Conservation (phyloP, 2,329 filamentous ascomycete species). For the Stachybotrys echinatus region DNA sequence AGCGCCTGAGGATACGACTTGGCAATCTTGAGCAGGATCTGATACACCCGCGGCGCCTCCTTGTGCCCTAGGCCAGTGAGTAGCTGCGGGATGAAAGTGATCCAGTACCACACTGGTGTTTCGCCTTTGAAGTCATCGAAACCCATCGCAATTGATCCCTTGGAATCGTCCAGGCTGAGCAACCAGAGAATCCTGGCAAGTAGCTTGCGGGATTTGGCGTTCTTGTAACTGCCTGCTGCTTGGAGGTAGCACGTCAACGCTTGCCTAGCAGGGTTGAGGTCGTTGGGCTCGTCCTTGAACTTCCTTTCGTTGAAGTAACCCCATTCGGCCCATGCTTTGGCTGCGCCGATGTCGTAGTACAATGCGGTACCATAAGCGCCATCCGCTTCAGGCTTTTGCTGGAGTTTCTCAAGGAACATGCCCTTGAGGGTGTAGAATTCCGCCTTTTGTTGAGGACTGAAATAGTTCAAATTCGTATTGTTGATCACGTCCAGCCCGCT, state of each 20-base stretch:
- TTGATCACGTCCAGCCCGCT: conserved; percentile 97
- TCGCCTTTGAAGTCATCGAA: conserved; percentile 98
- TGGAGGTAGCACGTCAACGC: conserved; percentile 95
- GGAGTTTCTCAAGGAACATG: conserved; percentile 96
- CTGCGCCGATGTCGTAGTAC: conserved; percentile 91
- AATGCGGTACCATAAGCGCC: conserved; percentile 91
- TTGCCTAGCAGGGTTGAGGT: conserved; percentile 80
- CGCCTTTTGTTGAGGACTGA: conserved; percentile 90
- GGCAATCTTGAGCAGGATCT: conserved; percentile 86
- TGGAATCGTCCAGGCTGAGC: conserved; percentile 84
- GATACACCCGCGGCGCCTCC: conserved; percentile 81
- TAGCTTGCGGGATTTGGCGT: conserved; percentile 89
- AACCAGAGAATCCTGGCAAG: conserved; percentile 93
- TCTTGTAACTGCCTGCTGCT: conserved; percentile 94
- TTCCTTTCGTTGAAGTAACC: conserved; percentile 95
- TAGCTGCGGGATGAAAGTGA: conserved; percentile 96
- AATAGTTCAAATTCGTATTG: conserved; percentile 98
- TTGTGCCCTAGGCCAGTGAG: conserved; percentile 87
- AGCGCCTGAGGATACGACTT: conserved; percentile 93
- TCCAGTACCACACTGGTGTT: conserved; percentile 98
- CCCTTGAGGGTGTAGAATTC: conserved; percentile 99
- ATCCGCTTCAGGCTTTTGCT: conserved; percentile 85
- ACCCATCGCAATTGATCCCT: conserved; percentile 74
- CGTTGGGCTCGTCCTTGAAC: conserved; percentile 84
- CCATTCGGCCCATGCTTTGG: conserved; percentile 99